Evolutionary conservation across 2,329 filamentous ascomycete genomes (phyloP), one percentile per base, ranked within the genome.

Genomic region (Cyclaneusma minus): DNA sequence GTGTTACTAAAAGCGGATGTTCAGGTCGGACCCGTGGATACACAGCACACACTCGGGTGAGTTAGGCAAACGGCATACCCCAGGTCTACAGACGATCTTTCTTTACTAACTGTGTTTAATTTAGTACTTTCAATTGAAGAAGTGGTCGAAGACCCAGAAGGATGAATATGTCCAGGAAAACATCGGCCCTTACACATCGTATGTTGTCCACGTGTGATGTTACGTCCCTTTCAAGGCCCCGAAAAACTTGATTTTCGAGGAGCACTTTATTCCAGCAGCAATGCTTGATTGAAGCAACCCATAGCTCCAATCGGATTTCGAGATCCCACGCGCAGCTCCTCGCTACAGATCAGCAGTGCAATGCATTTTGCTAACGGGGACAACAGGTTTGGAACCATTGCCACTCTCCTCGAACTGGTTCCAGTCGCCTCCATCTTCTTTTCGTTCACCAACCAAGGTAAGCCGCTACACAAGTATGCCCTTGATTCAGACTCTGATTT

Each of bases 61-160:
- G 62, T 49, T 3, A 12, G 6, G 10, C 2, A 16, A 13, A 8
- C 19, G 7, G 7, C 9, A n/a, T 16, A 30, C n/a, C 13, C 5
- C 12, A 21, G 7, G 16, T 7, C 8, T 9, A 17, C 9, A 9
- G 15, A n/a, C 16, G 8, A 13, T 12, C 26, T 13, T 5, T 17
- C 15, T 25, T 24, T 27, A 22, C 31, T 19, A 26, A 17, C 17
- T n/a, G n/a, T n/a, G n/a, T n/a, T n/a, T n/a, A n/a, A n/a, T 50
- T 3, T 49, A 89, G 53, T 94, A 93, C 53, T 94, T 93, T 50
- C 81, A 92, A 56, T 62, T 95, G 34, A 95, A 94, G 56, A 68
- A 69, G 24, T 92, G 83, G 82, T 68, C 67, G 22, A 52, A 60
- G 15, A 56, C 57, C 7, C 66, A 82, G 49, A 67, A 60, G 41